These are phyloP conservation scores for Cladochytrium replicatum DNA, from an alignment of 192 early-diverging fungal genomes.

Conservation along the genomic window DNA sequence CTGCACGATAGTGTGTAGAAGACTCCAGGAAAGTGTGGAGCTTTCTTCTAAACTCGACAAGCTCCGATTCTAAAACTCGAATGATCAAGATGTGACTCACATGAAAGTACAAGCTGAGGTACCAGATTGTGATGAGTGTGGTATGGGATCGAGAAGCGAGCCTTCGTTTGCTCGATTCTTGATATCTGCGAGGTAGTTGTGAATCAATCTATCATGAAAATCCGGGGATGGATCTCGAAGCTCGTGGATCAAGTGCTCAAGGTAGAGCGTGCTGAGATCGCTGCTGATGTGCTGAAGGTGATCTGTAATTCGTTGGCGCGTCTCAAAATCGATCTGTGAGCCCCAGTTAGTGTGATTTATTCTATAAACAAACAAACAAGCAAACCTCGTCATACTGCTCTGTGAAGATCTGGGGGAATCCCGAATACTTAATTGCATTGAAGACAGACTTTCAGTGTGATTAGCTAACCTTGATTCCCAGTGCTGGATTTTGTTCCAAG, in stretches of 20 bases:
- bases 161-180: slow-evolving; percentile 15
- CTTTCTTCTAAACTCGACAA: slow-evolving; percentile 26
- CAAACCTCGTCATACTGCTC: slow-evolving; percentile 38
- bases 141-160: too few relatives aligned
- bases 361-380: neutral
- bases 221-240: slow-evolving; percentile 54
- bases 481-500: slow-evolving; percentile 48
- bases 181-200: slow-evolving; percentile 66
- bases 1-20: slow-evolving; percentile 63
- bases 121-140: too few relatives aligned
- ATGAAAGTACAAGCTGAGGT: neutral
- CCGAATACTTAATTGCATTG: too few relatives aligned
- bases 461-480: slow-evolving; percentile 70
- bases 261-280: slow-evolving; percentile 62
- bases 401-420: slow-evolving; percentile 29
- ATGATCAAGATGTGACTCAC: neutral
- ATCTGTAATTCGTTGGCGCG: slow-evolving; percentile 29
- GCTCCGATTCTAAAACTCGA: neutral
- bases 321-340: slow-evolving; percentile 13
- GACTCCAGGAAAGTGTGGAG: slow-evolving; percentile 61
- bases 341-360: neutral
- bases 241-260: slow-evolving; percentile 70
- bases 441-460: neutral
- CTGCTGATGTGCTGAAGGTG: slow-evolving; percentile 60
- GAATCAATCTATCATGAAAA: slow-evolving; percentile 71